Evolutionary conservation across 2,329 filamentous ascomycete genomes (phyloP).

Genomic region (Coleophoma crateriformis): DNA sequence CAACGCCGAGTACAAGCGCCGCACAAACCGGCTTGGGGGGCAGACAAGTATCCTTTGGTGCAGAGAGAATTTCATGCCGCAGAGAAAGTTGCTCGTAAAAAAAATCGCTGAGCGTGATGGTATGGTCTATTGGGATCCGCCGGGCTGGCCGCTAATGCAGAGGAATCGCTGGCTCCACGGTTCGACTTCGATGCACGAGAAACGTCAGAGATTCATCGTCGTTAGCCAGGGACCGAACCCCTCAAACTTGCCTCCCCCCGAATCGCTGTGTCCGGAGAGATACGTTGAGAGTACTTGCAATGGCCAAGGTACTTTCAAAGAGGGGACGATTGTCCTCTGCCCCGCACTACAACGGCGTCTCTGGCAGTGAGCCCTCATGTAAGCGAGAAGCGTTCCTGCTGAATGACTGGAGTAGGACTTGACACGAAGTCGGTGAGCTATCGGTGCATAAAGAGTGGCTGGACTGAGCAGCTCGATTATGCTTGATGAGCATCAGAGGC

Average conservation of each 20-base stretch:
- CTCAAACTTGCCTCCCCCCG: conserved; percentile 8
- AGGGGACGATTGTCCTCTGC: conserved; percentile 14
- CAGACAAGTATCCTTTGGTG: conserved; percentile 7
- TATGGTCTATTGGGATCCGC: conserved; percentile 19
- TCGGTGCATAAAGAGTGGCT: conserved; percentile 28
- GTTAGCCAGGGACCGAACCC: conserved; percentile 20
- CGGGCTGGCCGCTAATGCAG: conserved; percentile 26
- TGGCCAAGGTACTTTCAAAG: conserved; percentile 13
- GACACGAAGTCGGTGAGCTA: conserved; percentile 31
- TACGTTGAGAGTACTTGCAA: conserved; percentile 10
- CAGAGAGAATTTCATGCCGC: conserved; percentile 8
- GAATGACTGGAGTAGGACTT: conserved; percentile 29
- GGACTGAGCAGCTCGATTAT: conserved; percentile 14
- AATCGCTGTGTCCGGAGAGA: conserved; percentile 6
- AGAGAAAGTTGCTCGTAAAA: background rate
- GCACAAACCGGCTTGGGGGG: conserved; percentile 5
- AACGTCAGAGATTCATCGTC: conserved; percentile 19
- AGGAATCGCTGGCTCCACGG: conserved; percentile 19
- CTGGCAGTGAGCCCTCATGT: conserved; percentile 18
- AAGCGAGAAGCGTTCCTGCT: conserved; percentile 18
- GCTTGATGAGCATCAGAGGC: background rate
- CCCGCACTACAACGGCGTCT: conserved; percentile 24
- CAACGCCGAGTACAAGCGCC: conserved; percentile 12
- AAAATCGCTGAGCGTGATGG: conserved; percentile 3
- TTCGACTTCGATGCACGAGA: conserved; percentile 18